These are phyloP conservation scores for Sclerotinia glacialis DNA, from an alignment of 2,329 filamentous ascomycete species.

Conservation along the genomic window DNA sequence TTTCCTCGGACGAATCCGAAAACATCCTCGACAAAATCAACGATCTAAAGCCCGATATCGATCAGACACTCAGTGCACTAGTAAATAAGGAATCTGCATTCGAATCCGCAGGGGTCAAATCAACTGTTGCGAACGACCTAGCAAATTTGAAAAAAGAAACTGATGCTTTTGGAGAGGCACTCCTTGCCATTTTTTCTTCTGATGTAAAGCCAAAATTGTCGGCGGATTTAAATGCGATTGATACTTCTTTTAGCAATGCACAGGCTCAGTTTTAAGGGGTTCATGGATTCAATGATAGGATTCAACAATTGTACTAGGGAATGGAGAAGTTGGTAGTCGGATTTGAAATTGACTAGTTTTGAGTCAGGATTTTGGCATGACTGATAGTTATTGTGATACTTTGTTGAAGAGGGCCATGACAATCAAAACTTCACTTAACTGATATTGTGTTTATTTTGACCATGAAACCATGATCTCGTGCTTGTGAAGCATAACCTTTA, in stretches of 20 bases:
- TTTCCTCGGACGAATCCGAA: conserved; percentile 24
- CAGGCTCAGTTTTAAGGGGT: background rate
- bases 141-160: conserved; percentile 22
- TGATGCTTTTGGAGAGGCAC: conserved; percentile 23
- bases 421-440: background rate
- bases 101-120: conserved; percentile 15
- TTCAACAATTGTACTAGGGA: background rate
- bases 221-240: background rate
- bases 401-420: background rate
- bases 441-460: background rate
- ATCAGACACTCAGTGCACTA: conserved; percentile 20
- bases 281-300: background rate
- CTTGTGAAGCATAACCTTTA: background rate
- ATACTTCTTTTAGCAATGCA: background rate
- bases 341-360: background rate
- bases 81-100: conserved; percentile 26
- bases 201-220: conserved; percentile 21
- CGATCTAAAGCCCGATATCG: conserved; percentile 20
- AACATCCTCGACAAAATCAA: conserved; percentile 19
- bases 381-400: background rate
- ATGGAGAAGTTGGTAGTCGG: background rate
- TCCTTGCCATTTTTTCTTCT: conserved; percentile 25
- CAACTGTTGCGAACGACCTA: conserved; percentile 20
- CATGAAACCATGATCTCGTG: background rate
- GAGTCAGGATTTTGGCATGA: background rate